Percentiles rank a stretch among this genome's conserved stretches.
These are phyloP conservation scores for Ophiocordyceps camponoti-floridani DNA, from an alignment of 2,329 filamentous ascomycete species.

Conservation along the genomic window DNA sequence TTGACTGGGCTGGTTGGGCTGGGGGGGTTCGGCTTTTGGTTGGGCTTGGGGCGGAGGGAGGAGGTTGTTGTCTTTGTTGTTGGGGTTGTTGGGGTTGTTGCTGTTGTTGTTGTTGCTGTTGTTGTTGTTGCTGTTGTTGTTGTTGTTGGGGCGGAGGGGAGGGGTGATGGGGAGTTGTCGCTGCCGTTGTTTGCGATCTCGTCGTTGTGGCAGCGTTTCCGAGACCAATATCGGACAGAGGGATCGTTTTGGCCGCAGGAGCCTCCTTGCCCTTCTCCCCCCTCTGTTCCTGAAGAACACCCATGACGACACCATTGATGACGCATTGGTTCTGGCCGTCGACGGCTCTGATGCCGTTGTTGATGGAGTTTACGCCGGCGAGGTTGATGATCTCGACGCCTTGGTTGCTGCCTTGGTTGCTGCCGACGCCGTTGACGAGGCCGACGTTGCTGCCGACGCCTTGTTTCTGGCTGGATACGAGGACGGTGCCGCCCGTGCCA, in stretches of 20 bases:
- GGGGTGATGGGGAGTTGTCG: too few relatives aligned
- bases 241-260: background rate
- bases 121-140: too few relatives aligned
- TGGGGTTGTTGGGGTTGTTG: too few relatives aligned
- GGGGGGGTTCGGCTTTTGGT: too few relatives aligned
- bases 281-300: background rate
- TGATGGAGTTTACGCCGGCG: background rate
- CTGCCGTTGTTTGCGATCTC: background rate
- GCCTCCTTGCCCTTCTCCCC: background rate
- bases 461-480: background rate
- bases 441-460: background rate
- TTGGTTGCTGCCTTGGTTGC: background rate
- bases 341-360: background rate
- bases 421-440: background rate
- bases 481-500: background rate
- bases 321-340: background rate
- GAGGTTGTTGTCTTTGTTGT: too few relatives aligned
- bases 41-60: too few relatives aligned
- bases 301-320: background rate
- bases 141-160: too few relatives aligned
- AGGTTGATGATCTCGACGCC: background rate
- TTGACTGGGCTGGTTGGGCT: too few relatives aligned
- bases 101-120: too few relatives aligned
- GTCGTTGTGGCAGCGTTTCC: background rate
- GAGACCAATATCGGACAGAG: background rate